Evolutionary conservation across 2,329 filamentous ascomycete genomes (phyloP).

Genomic region (Exophiala aquamarina): DNA sequence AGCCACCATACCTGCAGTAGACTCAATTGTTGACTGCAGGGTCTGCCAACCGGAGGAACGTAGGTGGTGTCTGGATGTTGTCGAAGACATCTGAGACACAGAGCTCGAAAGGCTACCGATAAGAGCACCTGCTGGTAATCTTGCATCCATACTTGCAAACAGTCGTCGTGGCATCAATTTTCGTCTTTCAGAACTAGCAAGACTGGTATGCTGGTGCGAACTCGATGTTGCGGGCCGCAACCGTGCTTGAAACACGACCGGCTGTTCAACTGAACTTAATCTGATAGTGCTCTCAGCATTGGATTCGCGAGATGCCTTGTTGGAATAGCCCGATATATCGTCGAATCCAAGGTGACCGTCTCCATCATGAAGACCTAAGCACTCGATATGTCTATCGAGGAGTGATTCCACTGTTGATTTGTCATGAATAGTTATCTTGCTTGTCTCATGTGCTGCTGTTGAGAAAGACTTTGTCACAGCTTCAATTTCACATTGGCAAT

Average conservation of each 20-base stretch:
- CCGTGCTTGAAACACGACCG: slow-evolving; percentile 1
- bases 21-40: slow-evolving; percentile 21
- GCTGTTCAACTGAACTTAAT: slow-evolving; percentile 1
- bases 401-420: slow-evolving; percentile 29
- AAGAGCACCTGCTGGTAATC: slow-evolving; percentile 7
- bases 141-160: slow-evolving; percentile 27
- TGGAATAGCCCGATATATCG: neutral
- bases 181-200: slow-evolving; percentile 20
- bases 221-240: slow-evolving; percentile 18
- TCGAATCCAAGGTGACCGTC: slow-evolving; percentile 4
- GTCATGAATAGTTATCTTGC: slow-evolving; percentile 24
- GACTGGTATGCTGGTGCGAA: slow-evolving; percentile 22
- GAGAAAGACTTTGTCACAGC: no score
- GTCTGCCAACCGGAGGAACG: slow-evolving; percentile 27
- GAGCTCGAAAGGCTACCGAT: neutral
- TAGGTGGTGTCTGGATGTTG: neutral
- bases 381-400: slow-evolving; percentile 29
- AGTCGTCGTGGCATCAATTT: slow-evolving; percentile 24
- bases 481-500: no score
- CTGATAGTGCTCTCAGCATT: slow-evolving; percentile 13
- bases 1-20: slow-evolving; percentile 2
- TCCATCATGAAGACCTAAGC: slow-evolving; percentile 21
- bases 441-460: no score
- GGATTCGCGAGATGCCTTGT: neutral
- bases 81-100: slow-evolving; percentile 2